Evolutionary conservation across 1,284 basidiomycete species (phyloP).

Genomic region (Microbotryum saponariae): DNA sequence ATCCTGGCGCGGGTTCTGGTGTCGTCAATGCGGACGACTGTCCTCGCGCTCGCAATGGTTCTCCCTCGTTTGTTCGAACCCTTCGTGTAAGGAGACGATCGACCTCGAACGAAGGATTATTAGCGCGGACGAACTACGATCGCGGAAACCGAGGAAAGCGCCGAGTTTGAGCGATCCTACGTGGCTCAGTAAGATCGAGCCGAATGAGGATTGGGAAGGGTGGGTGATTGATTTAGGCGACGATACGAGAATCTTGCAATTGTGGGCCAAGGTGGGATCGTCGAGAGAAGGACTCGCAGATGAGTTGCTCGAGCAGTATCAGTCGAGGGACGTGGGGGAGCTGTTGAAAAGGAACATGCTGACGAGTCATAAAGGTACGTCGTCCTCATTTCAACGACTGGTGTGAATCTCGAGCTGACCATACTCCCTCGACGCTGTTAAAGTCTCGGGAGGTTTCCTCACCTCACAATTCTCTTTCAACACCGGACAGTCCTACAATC

Average conservation of each 20-base stretch:
- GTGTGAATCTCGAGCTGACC: neutral
- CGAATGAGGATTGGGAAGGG: constrained; percentile 3
- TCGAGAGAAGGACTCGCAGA: constrained; percentile 1
- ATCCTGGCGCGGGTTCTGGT: constrained; percentile 24
- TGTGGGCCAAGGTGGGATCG: constrained; percentile 6
- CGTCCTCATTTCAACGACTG: neutral
- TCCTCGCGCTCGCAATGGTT: constrained; percentile 19
- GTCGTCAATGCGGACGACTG: constrained; percentile 19
- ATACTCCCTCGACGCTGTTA: neutral
- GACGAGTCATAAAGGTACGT: constrained; percentile 5
- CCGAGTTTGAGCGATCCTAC: neutral
- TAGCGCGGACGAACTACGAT: neutral
- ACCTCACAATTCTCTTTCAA: constrained; percentile 14
- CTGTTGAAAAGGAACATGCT: constrained; percentile 19
- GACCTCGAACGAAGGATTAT: neutral
- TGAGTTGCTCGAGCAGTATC: constrained; percentile 18
- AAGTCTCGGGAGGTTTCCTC: constrained; percentile 6
- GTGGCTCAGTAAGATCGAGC: neutral
- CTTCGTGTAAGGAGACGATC: constrained; percentile 7
- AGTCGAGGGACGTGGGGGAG: constrained; percentile 7
- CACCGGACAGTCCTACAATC: constrained; percentile 15
- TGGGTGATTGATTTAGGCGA: constrained; percentile 8
- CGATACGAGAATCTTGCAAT: constrained; percentile 16
- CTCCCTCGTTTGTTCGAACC: constrained; percentile 7
- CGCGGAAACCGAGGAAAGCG: neutral